Evolutionary conservation across 2,329 filamentous ascomycete genomes (phyloP).

Genomic region (Akanthomyces uredinophilus): DNA sequence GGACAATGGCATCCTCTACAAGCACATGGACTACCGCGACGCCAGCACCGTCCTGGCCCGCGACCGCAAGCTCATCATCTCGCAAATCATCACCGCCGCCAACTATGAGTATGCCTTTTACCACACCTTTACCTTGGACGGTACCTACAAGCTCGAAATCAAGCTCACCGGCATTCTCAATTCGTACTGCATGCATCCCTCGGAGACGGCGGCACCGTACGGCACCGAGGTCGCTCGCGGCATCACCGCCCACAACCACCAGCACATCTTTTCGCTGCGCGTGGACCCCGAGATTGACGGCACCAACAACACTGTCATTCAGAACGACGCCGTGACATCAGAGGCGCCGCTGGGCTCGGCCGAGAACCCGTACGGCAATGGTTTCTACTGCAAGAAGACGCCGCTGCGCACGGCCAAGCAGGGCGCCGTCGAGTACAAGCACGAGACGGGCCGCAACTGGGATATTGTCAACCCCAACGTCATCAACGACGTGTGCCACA

Average conservation of each 20-base stretch:
- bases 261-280: constrained; percentile 64
- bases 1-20: constrained; percentile 56
- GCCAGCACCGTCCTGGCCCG: constrained; percentile 53
- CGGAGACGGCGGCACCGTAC: constrained; percentile 37
- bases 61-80: constrained; percentile 55
- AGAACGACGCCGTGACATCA: constrained; percentile 61
- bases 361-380: constrained; percentile 71
- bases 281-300: constrained; percentile 63
- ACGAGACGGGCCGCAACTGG: constrained; percentile 32
- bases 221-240: constrained; percentile 61
- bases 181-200: constrained; percentile 36
- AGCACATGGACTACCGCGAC: constrained; percentile 59
- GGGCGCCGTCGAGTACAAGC: constrained; percentile 22
- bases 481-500: constrained; percentile 36
- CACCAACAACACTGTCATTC: constrained; percentile 58
- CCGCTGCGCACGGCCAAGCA: constrained; percentile 21
- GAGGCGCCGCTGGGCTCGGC: constrained; percentile 58
- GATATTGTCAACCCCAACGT: constrained; percentile 41
- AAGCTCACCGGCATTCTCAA: constrained; percentile 48
- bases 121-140: constrained; percentile 44
- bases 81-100: constrained; percentile 60
- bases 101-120: constrained; percentile 57
- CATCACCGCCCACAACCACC: constrained; percentile 62
- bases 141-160: constrained; percentile 58
- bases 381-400: constrained; percentile 48